Evolutionary conservation across 2,329 filamentous ascomycete genomes (phyloP), one percentile per base, ranked within the genome.

Genomic region (Cytospora schulzeri): DNA sequence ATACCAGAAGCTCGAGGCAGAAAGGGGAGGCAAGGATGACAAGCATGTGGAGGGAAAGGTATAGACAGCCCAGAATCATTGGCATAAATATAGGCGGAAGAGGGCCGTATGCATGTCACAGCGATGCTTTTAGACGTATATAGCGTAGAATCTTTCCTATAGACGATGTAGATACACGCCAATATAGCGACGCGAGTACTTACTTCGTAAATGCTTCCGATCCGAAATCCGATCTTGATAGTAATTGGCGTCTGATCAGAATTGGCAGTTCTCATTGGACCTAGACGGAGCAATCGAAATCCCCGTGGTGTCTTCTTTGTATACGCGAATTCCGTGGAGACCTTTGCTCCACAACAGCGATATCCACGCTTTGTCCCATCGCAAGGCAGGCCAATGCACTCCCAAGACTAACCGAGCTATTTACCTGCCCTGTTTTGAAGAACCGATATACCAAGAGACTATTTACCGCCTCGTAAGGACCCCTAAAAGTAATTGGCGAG

Each of bases 1-100:
- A 2, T 79, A 79, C 45, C 82, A 87, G 69, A 85, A 85, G 71
- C 73, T 91, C 57, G 80, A 81, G 67, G 81, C 82, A 3, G 74
- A 61, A 60, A 62, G 56, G 48, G 45, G 26, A 50, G 63, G 45
- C 11, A 45, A 31, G 29, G 56, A 65, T 31, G 41, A 38, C 11
- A 48, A 48, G 22, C 17, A 22, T 11, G 60, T 31, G 22, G 53
- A 48, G 1, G 54, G 58, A 2, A 67, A 57, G 63, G 52, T 65
- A 38, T 64, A 53, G 50, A 41, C 22, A 14, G 50, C 45, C n/a
- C 26, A 28, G 11, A 28, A 3, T 33, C 9, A 8, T 6, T 11
- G 28, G 29, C n/a, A n/a, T 48, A 59, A 3, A 35, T 2, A 51
- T 14, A 24, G 14, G 45, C 19, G n/a, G 17, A 28, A n/a, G n/a